phyloP scores from a whole-genome alignment of 345 rosid genomes.

The Nasturtium officinale region DNA sequence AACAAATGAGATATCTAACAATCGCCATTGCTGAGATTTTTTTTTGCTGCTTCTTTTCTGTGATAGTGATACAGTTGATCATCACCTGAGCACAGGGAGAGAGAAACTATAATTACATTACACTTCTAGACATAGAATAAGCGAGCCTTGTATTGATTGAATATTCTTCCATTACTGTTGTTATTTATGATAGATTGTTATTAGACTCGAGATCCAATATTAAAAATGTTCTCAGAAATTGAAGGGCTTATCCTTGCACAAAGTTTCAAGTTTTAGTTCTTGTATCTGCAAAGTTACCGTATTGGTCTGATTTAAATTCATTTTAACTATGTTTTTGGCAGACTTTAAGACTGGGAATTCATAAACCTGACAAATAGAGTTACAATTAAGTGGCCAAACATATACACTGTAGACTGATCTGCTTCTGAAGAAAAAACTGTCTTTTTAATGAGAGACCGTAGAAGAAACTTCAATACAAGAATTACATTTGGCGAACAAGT shows the following conservation, averaged over 20 bases:
- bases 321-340: not conserved
- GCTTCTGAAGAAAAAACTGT: conserved; percentile 15
- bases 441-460: not conserved
- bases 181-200: conserved; percentile 17
- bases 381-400: conserved; percentile 5
- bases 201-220: not conserved
- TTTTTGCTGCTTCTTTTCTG: conserved; percentile 33
- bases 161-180: conserved; percentile 26
- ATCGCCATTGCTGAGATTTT: conserved; percentile 13
- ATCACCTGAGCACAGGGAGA: conserved; percentile 20
- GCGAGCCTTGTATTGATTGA: conserved; percentile 28
- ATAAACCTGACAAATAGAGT: not conserved
- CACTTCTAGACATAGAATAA: conserved; percentile 25
- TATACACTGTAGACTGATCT: conserved; percentile 43
- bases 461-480: conserved; percentile 7
- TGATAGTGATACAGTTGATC: conserved; percentile 10
- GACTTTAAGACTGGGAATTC: not conserved
- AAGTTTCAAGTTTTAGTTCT: not conserved
- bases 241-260: not conserved
- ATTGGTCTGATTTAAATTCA: not conserved
- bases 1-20: conserved; percentile 32
- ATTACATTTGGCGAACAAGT: not conserved
- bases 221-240: not conserved
- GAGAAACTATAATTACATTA: conserved; percentile 24
- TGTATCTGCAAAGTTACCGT: not conserved